A percentile compares a stretch with the other conserved stretches of the same genome.
These are phyloP conservation scores for Coemansia sp. DNA, from an alignment of 192 early-diverging fungal genomes.

Conservation along the genomic window DNA sequence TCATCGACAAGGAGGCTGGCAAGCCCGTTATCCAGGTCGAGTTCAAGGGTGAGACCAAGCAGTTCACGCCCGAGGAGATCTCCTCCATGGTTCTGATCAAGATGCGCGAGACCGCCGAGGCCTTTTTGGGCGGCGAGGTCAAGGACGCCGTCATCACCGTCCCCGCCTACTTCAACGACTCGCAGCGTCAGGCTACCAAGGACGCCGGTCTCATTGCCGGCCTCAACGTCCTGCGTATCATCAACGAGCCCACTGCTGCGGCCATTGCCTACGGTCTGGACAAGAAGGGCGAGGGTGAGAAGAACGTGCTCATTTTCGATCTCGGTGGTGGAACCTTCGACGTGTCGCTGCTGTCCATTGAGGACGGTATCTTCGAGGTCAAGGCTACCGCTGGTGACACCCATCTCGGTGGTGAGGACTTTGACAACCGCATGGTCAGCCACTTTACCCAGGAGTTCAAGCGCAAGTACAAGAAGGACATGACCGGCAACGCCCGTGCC, in stretches of 20 bases:
- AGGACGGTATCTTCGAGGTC: conserved; percentile 98
- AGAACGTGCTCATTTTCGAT: conserved; percentile 97
- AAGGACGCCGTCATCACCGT: conserved; percentile 96
- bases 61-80: conserved; percentile 95
- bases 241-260: conserved; percentile 99
- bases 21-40: conserved; percentile 93
- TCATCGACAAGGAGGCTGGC: conserved; percentile 73
- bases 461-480: conserved; percentile 94
- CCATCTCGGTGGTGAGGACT: conserved; percentile 98
- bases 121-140: conserved; percentile 79
- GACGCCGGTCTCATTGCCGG: conserved; percentile 97
- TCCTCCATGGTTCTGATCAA: conserved; percentile 97
- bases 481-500: conserved; percentile 85
- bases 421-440: conserved; percentile 97
- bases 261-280: conserved; percentile 99
- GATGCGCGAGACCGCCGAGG: conserved; percentile 98
- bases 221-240: conserved; percentile 98
- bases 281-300: conserved; percentile 88
- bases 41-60: conserved; percentile 96
- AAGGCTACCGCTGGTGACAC: conserved; percentile 99
- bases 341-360: conserved; percentile 96
- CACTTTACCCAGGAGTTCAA: conserved; percentile 97
- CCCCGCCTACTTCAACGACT: conserved; percentile 99
- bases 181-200: conserved; percentile 99
- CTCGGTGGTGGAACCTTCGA: conserved; percentile 98